Percentiles rank a stretch among this genome's conserved stretches.
Conservation (phyloP, 768 basidiomycete genomes). For the Leccinum uliginosum region DNA sequence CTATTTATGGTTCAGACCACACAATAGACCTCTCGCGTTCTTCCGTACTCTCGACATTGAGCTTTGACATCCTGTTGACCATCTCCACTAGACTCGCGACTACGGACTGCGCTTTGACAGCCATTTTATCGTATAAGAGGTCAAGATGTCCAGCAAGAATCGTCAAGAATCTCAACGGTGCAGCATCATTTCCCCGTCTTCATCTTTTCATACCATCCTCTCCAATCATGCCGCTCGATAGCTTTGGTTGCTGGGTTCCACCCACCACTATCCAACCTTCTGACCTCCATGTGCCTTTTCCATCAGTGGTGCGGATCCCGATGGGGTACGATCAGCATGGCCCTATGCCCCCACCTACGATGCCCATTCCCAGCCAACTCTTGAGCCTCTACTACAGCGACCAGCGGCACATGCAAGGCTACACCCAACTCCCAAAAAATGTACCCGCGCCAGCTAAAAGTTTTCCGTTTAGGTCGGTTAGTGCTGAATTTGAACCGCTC, state of each 20-base stretch:
- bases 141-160: not conserved
- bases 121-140: slow-evolving; percentile 2
- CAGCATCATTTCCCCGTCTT: not conserved
- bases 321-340: not conserved
- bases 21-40: not conserved
- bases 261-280: slow-evolving; percentile 4
- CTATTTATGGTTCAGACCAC: not conserved
- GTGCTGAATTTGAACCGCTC: not conserved
- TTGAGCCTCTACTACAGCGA: not conserved
- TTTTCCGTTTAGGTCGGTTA: not conserved
- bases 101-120: not conserved
- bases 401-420: not conserved
- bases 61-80: slow-evolving; percentile 5
- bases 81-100: not conserved
- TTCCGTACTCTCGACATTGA: not conserved
- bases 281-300: not conserved
- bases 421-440: not conserved
- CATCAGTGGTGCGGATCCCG: not conserved
- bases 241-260: not conserved
- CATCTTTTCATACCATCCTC: not conserved
- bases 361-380: slow-evolving; percentile 5
- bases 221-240: slow-evolving; percentile 6
- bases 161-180: not conserved
- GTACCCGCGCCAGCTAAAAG: not conserved
- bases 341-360: not conserved